Base-by-base conservation (phyloP, 805 yeast species). In the Lipomyces sp. region DNA sequence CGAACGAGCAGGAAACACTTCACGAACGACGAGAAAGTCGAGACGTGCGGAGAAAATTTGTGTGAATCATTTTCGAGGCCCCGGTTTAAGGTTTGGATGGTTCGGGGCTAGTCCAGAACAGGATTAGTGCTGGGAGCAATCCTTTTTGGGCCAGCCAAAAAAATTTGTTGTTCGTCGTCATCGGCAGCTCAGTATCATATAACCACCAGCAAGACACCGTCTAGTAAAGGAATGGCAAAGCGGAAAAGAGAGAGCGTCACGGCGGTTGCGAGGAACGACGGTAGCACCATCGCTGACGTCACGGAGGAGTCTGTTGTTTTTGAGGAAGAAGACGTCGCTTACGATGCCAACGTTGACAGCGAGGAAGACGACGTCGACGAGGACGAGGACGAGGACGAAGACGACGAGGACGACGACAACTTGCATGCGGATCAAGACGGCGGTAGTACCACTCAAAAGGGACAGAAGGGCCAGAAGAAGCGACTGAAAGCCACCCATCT, bases 351-450 rank as follows among this genome's bases (percentile, higher is more conserved):
- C 19, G 35, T 32, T 5, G 32, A 39, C 31, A 29, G 24, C 5
- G 34, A 41, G 23, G 39, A 36, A n/a, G 34, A 13, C 43, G 51
- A 47, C 32, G 19, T 38, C 38, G 61, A 54, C 22, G 63, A 62
- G 19, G 65, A 59, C 13, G 68, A 64, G 10, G 69, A 60, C 18
- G 64, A 61, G 18, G 70, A 62, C 10, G 70, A 64, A 2, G 68
- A 59, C 4, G 69, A 61, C 8, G 66, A 60, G 5, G 63, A 61
- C 14, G 58, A 58, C 19, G 50, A 49, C 8, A 22, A 22, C 24
- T 21, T 24, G 16, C 32, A 16, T 23, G 41, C n/a, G 6, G 39
- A 21, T 19, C 10, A 2, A 35, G 21, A 19, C 6, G 13, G 34
- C 11, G 23, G 16, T n/a, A 14, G 7, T 34, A 16, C 16, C 8